Base-by-base conservation (phyloP, 192 early-diverging fungal genomes). In the Backusella luteola region DNA sequence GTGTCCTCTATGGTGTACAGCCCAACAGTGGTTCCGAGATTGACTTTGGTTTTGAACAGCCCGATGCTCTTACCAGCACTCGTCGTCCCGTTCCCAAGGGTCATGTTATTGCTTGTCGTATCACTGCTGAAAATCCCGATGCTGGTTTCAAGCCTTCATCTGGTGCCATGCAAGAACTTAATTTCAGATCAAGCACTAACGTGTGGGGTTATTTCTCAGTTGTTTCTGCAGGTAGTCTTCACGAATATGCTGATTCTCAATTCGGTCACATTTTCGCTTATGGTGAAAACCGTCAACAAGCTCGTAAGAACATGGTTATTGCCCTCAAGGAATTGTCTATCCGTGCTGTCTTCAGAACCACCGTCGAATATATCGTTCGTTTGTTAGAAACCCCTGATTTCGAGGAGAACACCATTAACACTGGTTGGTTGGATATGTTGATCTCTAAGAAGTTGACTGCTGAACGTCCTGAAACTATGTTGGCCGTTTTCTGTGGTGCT, bases 191-290 rank as follows among this genome's bases (percentile, higher is more conserved):
- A 73, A 95, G 94, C 83, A 95, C 91, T 53, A 98, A 98, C 72
- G 98, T 99, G 38, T 98, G 98, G 98, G 98, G 98, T n/a, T 98
- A 98, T 88, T 99, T 99, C 85, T 96, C 95, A 7, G 97, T 99
- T 52, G 94, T 92, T 78, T 89, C 95, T 32, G 91, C 93, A 36
- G 97, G 98, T 76, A 97, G 96, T 75, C 89, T 99, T 75, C 98
- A 99, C 85, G 98, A 99, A 82, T 99, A 93, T 88, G 98, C 98
- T n/a, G 98, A 99, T 81, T 97, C 95, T 34, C 98, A 99, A 85
- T 99, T 99, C 79, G 98, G 98, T 39, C 98, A 99, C 86, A 94
- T 99, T 73, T 99, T 99, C 77, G 91, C 97, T 12, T 99, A 98
- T 78, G 98, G 98, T 53, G 93, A 95, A 67, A 95, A 95, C 79